Base-by-base conservation (phyloP, 176 grass and related monocot species). In the Rhipidocladum racemiflorum region DNA sequence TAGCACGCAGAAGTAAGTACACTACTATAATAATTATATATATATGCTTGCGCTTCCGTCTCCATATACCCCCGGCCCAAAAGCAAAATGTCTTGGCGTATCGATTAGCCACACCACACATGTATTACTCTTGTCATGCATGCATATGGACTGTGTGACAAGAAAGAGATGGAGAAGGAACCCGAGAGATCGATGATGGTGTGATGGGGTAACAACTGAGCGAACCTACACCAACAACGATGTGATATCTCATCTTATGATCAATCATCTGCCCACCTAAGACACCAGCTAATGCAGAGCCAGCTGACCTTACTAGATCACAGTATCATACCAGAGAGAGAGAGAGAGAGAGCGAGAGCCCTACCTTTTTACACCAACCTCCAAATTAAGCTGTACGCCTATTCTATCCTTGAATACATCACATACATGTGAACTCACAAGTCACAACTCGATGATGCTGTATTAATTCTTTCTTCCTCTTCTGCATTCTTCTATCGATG, bases 181-280 rank as follows among this genome's bases (percentile, higher is more conserved):
- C 39, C 39, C 2, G 39, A 9, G 9, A 42, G 39, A 42, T 9
- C 39, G 39, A 42, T 42, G 9, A 10, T 10, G 43, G 76, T 70
- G 50, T 23, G 76, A 81, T 44, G 79, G 65, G 17, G 66, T 57
- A 81, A 36, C 80, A 53, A 21, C 6, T 2, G 49, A 21, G 49
- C 50, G 6, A 23, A 42, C 38, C 65, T 43, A 68, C 36, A 43
- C 38, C 39, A 24, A 24, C 34, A 67, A 39, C 42, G 69, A 83
- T 65, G 29, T 29, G 81, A 74, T 65, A 42, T 32, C 42, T 50
- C 21, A 44, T 49, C 46, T 17, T 23, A 32, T 46, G 38, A 48
- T 56, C 42, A 21, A 42, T 68, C 24, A 25, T 43, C 3, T 43
- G 67, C 67, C 21, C 39, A 44, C 66, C 66, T 1, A 69, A 69